These are phyloP conservation scores for Xylariaceae sp. DNA, from an alignment of 2,329 filamentous ascomycete genomes.

Conservation along the genomic window DNA sequence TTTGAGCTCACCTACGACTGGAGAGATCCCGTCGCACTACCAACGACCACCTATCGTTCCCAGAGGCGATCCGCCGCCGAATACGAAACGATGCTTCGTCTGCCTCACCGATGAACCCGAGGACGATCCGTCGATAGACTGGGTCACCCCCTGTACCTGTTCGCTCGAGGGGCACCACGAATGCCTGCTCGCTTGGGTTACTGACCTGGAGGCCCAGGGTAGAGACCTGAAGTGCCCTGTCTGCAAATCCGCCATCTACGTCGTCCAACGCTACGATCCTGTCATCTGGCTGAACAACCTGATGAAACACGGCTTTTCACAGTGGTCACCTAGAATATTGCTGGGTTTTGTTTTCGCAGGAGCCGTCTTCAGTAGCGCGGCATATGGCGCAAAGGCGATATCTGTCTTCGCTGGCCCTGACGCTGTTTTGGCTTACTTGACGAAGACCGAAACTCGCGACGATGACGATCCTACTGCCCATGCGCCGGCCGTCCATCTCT, in stretches of 20 bases:
- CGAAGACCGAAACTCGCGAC: constrained; percentile 15
- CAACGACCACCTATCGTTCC: not conserved
- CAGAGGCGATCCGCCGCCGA: constrained; percentile 18
- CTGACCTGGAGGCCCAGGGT: constrained; percentile 69
- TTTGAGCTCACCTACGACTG: not conserved
- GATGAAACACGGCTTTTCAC: constrained; percentile 50
- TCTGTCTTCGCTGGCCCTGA: constrained; percentile 49
- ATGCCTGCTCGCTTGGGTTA: constrained; percentile 78
- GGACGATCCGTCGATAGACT: constrained; percentile 46
- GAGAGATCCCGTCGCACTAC: not conserved
- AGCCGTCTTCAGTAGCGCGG: constrained; percentile 46
- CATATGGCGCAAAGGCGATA: constrained; percentile 49
- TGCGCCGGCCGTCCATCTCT: constrained; percentile 18
- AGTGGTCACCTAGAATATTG: constrained; percentile 58
- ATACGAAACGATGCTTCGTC: constrained; percentile 53
- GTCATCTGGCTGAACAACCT: constrained; percentile 62
- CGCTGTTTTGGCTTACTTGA: constrained; percentile 39
- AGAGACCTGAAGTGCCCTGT: constrained; percentile 77
- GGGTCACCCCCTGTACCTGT: constrained; percentile 88
- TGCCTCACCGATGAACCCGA: constrained; percentile 55
- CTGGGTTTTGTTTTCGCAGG: constrained; percentile 53
- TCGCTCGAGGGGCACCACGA: constrained; percentile 85
- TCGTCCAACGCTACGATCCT: constrained; percentile 69
- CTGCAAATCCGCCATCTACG: constrained; percentile 75
- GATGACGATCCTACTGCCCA: constrained; percentile 7